Evolutionary conservation across 139 green algal genomes (phyloP).

Genomic region (Microglena sp.): DNA sequence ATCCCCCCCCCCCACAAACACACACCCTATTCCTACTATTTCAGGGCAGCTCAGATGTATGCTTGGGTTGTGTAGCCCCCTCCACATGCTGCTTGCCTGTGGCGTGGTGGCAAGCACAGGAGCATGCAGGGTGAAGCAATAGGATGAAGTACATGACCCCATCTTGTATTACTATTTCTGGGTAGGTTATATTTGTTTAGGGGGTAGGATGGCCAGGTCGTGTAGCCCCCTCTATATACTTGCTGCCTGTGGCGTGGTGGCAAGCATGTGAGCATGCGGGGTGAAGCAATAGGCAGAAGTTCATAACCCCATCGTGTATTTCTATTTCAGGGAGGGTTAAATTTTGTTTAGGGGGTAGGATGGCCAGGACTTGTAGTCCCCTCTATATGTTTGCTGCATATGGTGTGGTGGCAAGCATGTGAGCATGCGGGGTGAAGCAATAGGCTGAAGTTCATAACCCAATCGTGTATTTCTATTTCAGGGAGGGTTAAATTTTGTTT

Average conservation of each 20-base stretch:
- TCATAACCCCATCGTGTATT: too few species aligned
- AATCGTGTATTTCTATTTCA: too few species aligned
- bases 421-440: background rate
- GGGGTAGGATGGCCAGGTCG: background rate
- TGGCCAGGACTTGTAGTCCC: background rate
- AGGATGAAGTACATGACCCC: background rate
- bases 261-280: background rate
- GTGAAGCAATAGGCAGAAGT: background rate
- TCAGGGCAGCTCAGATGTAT: too few species aligned
- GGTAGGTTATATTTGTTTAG: too few species aligned
- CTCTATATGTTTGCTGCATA: background rate
- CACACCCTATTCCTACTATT: too few species aligned
- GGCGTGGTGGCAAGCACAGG: background rate
- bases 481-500: too few species aligned
- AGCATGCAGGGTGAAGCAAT: background rate
- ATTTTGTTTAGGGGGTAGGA: background rate
- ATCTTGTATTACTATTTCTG: too few species aligned
- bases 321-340: too few species aligned
- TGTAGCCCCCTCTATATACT: background rate
- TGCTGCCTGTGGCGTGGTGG: background rate
- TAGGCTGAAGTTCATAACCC: background rate
- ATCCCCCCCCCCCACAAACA: too few species aligned
- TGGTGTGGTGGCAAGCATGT: background rate
- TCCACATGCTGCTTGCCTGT: background rate
- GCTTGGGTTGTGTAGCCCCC: background rate